Evolutionary conservation across 768 basidiomycete genomes (phyloP).

Genomic region (Pleurotus djamor): DNA sequence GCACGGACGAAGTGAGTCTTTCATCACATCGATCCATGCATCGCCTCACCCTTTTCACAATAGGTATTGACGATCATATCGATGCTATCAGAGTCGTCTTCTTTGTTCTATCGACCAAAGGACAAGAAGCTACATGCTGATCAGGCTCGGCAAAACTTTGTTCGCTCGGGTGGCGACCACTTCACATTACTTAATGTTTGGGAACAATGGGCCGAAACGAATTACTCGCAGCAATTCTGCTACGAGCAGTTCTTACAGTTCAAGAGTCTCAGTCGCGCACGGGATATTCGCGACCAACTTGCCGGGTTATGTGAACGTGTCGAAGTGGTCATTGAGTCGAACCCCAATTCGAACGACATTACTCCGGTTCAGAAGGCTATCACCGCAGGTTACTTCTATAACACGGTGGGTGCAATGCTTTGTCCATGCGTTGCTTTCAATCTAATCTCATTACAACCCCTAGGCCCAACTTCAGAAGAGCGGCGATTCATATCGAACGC

Average conservation of each 20-base stretch:
- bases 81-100: conserved; percentile 95
- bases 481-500: conserved; percentile 94
- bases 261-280: conserved; percentile 91
- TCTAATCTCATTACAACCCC: background rate
- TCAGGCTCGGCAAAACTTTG: conserved; percentile 96
- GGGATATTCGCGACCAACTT: conserved; percentile 95
- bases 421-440: background rate
- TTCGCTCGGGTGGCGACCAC: conserved; percentile 94
- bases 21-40: background rate
- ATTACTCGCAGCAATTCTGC: conserved; percentile 95
- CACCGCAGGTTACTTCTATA: conserved; percentile 95
- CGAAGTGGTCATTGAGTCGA: conserved; percentile 84
- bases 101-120: conserved; percentile 95
- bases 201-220: conserved; percentile 99
- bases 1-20: conserved; percentile 87
- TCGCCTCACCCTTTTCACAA: background rate
- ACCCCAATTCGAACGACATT: conserved; percentile 92
- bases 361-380: conserved; percentile 93
- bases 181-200: conserved; percentile 97
- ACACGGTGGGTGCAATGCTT: conserved; percentile 57
- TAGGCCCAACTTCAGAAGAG: conserved; percentile 92
- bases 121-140: conserved; percentile 98
- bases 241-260: conserved; percentile 95
- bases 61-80: conserved; percentile 95
- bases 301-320: conserved; percentile 96